phyloP scores from a whole-genome alignment of 2,329 filamentous ascomycete genomes.

The Myriosclerotinia curreyana region DNA sequence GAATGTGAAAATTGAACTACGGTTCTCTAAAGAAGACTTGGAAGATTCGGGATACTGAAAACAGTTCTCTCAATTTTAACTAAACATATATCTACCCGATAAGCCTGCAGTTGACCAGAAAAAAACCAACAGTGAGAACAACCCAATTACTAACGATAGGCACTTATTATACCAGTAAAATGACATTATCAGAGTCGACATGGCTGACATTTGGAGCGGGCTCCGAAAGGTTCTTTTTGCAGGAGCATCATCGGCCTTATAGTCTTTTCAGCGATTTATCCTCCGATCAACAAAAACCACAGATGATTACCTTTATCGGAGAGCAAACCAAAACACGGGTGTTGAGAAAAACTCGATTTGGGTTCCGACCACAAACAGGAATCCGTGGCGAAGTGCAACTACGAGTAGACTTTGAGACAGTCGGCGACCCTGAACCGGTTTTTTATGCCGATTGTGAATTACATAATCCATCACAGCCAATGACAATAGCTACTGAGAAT shows the following conservation, averaged over 20 bases:
- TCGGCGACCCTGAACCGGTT: not conserved
- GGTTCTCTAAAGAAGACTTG: not conserved
- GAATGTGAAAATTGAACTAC: not conserved
- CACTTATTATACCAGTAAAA: too few relatives aligned
- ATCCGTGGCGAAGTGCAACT: not conserved
- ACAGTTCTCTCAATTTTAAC: too few relatives aligned
- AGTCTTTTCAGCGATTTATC: not conserved
- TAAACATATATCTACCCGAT: too few relatives aligned
- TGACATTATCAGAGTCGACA: not conserved
- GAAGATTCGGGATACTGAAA: not conserved
- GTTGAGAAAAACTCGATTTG: constrained; percentile 4
- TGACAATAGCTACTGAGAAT: not conserved
- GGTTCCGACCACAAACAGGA: not conserved
- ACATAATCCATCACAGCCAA: not conserved
- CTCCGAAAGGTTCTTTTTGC: not conserved
- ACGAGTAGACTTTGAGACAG: not conserved
- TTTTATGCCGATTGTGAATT: not conserved
- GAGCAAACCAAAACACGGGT: not conserved
- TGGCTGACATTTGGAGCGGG: not conserved
- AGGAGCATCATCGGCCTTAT: not conserved
- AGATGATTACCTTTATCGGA: constrained; percentile 1
- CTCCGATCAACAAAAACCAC: not conserved
- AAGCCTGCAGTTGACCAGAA: too few relatives aligned
- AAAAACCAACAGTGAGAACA: too few relatives aligned
- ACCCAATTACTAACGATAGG: too few relatives aligned